phyloP scores from a whole-genome alignment of 2,329 filamentous ascomycete species.

The Nemania sp. region DNA sequence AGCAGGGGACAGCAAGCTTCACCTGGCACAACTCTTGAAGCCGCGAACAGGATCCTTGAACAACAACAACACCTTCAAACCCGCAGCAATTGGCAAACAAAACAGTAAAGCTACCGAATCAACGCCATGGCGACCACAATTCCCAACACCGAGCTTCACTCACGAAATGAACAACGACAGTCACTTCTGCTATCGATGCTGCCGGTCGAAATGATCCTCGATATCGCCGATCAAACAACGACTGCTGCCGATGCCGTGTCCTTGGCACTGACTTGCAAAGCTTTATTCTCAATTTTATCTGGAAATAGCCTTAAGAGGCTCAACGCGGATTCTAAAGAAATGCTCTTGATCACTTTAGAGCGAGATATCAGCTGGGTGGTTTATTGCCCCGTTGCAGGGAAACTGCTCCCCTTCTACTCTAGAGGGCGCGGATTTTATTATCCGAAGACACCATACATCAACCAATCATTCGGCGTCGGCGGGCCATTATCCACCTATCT shows the following conservation, averaged over 20 bases:
- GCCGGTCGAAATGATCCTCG: constrained; percentile 19
- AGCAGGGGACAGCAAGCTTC: too few species aligned
- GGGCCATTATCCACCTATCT: background rate
- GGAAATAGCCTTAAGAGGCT: constrained; percentile 10
- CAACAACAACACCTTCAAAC: too few species aligned
- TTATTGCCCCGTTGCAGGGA: constrained; percentile 14
- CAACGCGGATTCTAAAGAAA: constrained; percentile 10
- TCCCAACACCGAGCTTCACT: constrained; percentile 6
- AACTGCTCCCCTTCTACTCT: constrained; percentile 11
- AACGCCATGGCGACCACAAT: constrained; percentile 15
- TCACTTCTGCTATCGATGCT: constrained; percentile 16
- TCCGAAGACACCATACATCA: background rate
- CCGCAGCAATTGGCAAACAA: too few species aligned
- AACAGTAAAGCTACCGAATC: too few species aligned
- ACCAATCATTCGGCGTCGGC: background rate
- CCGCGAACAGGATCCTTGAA: too few species aligned
- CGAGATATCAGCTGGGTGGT: constrained; percentile 13
- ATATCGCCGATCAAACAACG: constrained; percentile 14
- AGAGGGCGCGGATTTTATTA: constrained; percentile 2
- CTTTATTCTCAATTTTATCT: constrained; percentile 12
- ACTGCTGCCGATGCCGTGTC: constrained; percentile 13
- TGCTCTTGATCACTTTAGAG: constrained; percentile 9
- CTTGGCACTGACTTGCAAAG: constrained; percentile 15
- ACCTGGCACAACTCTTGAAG: too few species aligned
- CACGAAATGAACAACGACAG: constrained; percentile 9